Conservation (phyloP, 176 grass and related monocot species). For the Cymbopogon citratus region DNA sequence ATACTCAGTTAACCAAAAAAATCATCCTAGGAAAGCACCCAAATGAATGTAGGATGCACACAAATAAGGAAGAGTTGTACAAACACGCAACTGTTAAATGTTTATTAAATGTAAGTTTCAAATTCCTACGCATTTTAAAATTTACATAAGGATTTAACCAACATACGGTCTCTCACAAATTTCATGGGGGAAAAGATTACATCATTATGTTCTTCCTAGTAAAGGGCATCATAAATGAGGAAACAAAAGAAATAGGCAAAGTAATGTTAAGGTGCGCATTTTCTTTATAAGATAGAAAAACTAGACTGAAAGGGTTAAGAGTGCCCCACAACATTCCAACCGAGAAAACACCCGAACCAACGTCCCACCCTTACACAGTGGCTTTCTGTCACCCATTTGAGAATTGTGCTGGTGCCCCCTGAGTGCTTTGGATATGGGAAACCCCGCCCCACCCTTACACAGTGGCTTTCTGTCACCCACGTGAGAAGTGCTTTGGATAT, state of each 20-base stretch:
- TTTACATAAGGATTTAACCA: not conserved
- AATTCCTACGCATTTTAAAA: not conserved
- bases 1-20: not conserved
- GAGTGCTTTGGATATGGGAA: no score
- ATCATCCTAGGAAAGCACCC: not conserved
- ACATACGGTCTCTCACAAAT: not conserved
- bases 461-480: no score
- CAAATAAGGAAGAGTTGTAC: not conserved
- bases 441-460: no score
- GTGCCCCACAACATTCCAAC: no score
- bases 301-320: no score
- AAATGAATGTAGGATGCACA: not conserved
- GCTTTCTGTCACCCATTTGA: no score
- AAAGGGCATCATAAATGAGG: not conserved
- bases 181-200: not conserved
- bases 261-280: not conserved
- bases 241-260: constrained; percentile 3
- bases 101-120: not conserved
- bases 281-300: not conserved
- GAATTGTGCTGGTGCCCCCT: no score
- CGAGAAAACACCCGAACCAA: no score
- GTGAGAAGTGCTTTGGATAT: no score
- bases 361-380: no score
- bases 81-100: not conserved
- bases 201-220: not conserved